Base-by-base conservation (phyloP, 2,329 filamentous ascomycete genomes). In the Fusarium guadeloupense region DNA sequence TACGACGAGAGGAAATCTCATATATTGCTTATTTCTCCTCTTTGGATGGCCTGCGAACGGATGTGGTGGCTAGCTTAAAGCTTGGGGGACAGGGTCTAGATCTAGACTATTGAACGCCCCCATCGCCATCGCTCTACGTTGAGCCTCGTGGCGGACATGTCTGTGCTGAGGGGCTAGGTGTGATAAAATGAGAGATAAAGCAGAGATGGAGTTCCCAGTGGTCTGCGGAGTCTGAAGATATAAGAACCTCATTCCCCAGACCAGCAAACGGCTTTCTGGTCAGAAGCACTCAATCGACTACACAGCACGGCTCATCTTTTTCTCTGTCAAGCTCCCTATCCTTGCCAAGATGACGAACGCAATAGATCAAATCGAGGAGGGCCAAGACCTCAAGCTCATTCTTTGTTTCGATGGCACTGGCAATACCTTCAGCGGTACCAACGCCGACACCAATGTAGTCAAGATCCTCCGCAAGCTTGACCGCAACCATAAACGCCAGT, bases 361-460 rank as follows among this genome's bases (percentile, higher is more conserved):
- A 0, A 25, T 37, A 3, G 1, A 14, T 5, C 14, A 21, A n/a
- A 1, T 33, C 0, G 9, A 44, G 4, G 14, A 43, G 17, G 47
- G 7, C 16, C 4, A 54, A 12, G 4, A 17, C 9, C 9, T 19
- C 2, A 80, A 80, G 52, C 73, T 82, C 4, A 69, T 82, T 4
- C 74, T 82, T 5, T 82, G 77, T 61, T 82, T 82, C 34, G 80
- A 82, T 44, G 80, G 80, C 9, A 82, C 80, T 0, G 80, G 80
- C 1, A 81, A 80, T 51, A 75, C 73, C 0, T 81, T 80, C 55
- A 78, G 67, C 3, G 78, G 78, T 1, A 76, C 77, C 23, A 77
- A 79, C 33, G 72, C 76, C 6, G 82, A 84, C 62, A 83, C 81
- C 14, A 84, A 84, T 45, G 80, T 85, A 1, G 78, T 84, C 31